Evolutionary conservation across 2,329 filamentous ascomycete genomes (phyloP).

Genomic region (Tolypocladium capitatum): DNA sequence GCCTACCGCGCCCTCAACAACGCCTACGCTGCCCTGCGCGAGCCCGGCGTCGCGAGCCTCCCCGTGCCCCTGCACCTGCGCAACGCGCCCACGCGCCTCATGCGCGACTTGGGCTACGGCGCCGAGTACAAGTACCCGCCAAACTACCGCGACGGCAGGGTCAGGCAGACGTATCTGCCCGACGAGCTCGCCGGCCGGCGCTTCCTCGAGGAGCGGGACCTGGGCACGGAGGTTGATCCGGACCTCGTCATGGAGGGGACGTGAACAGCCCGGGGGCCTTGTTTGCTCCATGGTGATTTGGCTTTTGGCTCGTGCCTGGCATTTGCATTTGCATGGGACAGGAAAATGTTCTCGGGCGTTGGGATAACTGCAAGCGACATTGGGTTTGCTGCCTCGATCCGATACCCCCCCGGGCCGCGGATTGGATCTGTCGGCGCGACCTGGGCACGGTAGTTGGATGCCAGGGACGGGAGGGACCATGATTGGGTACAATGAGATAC

Average conservation of each 20-base stretch:
- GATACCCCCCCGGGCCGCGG: too few relatives aligned
- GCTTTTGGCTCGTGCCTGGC: background rate
- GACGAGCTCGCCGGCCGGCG: constrained; percentile 53
- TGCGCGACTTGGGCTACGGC: constrained; percentile 87
- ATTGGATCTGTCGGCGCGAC: background rate
- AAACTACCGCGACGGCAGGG: constrained; percentile 68
- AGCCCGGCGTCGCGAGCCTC: constrained; percentile 70
- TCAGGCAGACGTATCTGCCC: constrained; percentile 84
- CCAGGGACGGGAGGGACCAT: background rate
- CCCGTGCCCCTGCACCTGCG: constrained; percentile 78
- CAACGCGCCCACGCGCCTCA: constrained; percentile 82
- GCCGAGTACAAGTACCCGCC: constrained; percentile 95
- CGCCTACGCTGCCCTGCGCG: constrained; percentile 63
- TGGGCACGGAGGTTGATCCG: constrained; percentile 67
- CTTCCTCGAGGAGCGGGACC: constrained; percentile 69
- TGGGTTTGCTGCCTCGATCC: background rate
- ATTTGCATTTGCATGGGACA: background rate
- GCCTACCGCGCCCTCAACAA: constrained; percentile 74
- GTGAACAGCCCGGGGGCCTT: background rate
- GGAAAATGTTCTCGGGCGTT: background rate
- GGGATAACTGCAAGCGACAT: background rate
- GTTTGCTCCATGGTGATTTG: background rate
- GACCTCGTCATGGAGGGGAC: constrained; percentile 36
- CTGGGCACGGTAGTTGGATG: background rate
- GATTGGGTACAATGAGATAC: background rate